Conservation (phyloP, 2,329 filamentous ascomycete species). For the Pezicula neosporulosa region DNA sequence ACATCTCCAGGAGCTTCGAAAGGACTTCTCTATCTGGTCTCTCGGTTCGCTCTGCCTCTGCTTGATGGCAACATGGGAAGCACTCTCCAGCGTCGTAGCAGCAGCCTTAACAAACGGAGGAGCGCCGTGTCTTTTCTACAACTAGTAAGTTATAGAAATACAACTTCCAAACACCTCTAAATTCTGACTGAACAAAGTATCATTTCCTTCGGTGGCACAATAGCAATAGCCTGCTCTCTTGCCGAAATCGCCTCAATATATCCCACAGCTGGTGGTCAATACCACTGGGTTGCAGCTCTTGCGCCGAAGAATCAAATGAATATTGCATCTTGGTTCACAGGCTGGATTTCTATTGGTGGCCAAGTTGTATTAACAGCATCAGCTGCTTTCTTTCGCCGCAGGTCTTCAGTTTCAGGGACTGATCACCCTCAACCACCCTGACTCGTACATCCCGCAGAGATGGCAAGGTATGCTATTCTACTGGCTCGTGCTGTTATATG, state of each 20-base stretch:
- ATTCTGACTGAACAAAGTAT: slow-evolving; percentile 25
- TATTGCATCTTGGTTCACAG: slow-evolving; percentile 36
- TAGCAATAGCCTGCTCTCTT: slow-evolving; percentile 36
- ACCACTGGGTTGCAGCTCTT: slow-evolving; percentile 57
- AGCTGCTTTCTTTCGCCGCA: slow-evolving; percentile 43
- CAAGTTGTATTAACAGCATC: slow-evolving; percentile 43
- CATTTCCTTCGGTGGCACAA: slow-evolving; percentile 36
- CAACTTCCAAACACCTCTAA: background rate
- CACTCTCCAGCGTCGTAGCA: slow-evolving; percentile 41
- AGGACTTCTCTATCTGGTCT: slow-evolving; percentile 38
- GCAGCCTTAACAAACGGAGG: slow-evolving; percentile 41
- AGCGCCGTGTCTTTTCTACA: slow-evolving; percentile 42
- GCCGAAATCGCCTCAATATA: slow-evolving; percentile 41
- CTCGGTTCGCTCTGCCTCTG: slow-evolving; percentile 41
- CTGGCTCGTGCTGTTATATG: slow-evolving; percentile 38
- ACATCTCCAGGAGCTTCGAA: slow-evolving; percentile 20
- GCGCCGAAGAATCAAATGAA: slow-evolving; percentile 35
- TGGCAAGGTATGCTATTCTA: slow-evolving; percentile 46
- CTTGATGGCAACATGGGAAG: slow-evolving; percentile 50
- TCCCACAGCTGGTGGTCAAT: slow-evolving; percentile 47
- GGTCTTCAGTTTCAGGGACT: slow-evolving; percentile 40
- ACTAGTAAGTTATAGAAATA: slow-evolving; percentile 29
- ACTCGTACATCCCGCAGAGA: slow-evolving; percentile 34
- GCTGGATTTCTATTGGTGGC: slow-evolving; percentile 44
- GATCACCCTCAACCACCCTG: slow-evolving; percentile 36